phyloP scores from a whole-genome alignment of 106 monocot genomes.

The Chionographis japonica region DNA sequence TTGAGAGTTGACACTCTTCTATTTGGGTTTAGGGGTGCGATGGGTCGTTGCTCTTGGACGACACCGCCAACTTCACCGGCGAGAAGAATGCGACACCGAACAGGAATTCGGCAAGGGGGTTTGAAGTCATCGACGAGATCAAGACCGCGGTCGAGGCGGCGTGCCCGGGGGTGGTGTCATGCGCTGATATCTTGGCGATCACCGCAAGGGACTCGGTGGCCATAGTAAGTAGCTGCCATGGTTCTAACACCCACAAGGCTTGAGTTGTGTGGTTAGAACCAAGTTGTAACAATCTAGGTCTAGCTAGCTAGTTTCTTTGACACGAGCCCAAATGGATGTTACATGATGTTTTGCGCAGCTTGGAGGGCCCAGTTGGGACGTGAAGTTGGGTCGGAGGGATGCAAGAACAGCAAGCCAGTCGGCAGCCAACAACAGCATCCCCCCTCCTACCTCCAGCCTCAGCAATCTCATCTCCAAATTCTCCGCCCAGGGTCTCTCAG shows the following conservation, averaged over 20 bases:
- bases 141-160: constrained; percentile 54
- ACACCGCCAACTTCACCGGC: constrained; percentile 68
- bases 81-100: constrained; percentile 68
- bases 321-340: too few species aligned
- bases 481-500: constrained; percentile 54
- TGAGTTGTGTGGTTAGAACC: too few species aligned
- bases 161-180: constrained; percentile 65
- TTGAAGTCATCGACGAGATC: constrained; percentile 60
- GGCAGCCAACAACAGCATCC: constrained; percentile 64
- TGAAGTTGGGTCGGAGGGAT: constrained; percentile 73
- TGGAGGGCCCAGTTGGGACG: constrained; percentile 71
- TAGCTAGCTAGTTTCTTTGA: too few species aligned
- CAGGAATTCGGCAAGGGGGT: constrained; percentile 50
- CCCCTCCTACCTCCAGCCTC: constrained; percentile 45
- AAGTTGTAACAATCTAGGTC: too few species aligned
- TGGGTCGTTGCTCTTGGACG: constrained; percentile 66
- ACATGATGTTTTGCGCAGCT: constrained; percentile 27
- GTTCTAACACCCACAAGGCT: too few species aligned
- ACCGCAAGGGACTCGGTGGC: constrained; percentile 59
- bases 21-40: constrained; percentile 55
- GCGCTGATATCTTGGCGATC: constrained; percentile 70
- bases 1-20: too few species aligned
- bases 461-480: constrained; percentile 65
- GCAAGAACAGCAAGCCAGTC: constrained; percentile 53
- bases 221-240: constrained; percentile 22